Evolutionary conservation across 1,284 basidiomycete species (phyloP).

Genomic region (Nidula niveotomentosa): DNA sequence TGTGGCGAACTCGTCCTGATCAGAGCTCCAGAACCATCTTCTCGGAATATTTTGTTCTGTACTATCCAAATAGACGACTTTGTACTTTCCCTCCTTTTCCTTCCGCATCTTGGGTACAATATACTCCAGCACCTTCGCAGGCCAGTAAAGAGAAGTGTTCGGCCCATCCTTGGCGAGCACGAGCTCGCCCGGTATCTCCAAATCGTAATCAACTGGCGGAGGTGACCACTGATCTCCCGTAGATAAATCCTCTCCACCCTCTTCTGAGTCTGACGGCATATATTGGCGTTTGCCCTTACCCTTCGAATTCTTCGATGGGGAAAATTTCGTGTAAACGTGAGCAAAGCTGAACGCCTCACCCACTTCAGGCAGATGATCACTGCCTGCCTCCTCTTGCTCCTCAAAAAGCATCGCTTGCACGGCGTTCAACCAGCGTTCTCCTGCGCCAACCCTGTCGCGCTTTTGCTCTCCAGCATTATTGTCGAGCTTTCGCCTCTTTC

Average conservation of each 20-base stretch:
- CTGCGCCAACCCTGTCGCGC: conserved; percentile 23
- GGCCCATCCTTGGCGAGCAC: conserved; percentile 49
- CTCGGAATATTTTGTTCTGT: conserved; percentile 36
- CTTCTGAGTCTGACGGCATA: conserved; percentile 6
- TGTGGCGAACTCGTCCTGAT: conserved; percentile 54
- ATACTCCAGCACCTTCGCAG: conserved; percentile 58
- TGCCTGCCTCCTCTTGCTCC: conserved; percentile 29
- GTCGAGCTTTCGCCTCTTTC: conserved; percentile 33
- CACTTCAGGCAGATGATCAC: conserved; percentile 41
- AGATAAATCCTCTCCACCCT: conserved; percentile 11
- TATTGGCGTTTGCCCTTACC: conserved; percentile 19
- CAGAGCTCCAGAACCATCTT: conserved; percentile 52
- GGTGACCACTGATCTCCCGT: conserved; percentile 29
- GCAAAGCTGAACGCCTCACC: conserved; percentile 26
- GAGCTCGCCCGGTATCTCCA: conserved; percentile 66
- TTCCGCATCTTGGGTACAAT: conserved; percentile 39
- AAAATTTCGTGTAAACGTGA: neutral
- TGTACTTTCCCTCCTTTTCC: conserved; percentile 39
- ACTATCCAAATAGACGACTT: conserved; percentile 56
- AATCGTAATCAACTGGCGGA: conserved; percentile 41
- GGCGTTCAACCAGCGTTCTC: conserved; percentile 39
- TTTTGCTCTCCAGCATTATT: conserved; percentile 6
- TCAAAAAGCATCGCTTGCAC: conserved; percentile 31
- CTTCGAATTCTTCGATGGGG: neutral
- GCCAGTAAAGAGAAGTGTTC: conserved; percentile 53